phyloP scores from a whole-genome alignment of 192 early-diverging fungal species.

The Backusella circina region DNA sequence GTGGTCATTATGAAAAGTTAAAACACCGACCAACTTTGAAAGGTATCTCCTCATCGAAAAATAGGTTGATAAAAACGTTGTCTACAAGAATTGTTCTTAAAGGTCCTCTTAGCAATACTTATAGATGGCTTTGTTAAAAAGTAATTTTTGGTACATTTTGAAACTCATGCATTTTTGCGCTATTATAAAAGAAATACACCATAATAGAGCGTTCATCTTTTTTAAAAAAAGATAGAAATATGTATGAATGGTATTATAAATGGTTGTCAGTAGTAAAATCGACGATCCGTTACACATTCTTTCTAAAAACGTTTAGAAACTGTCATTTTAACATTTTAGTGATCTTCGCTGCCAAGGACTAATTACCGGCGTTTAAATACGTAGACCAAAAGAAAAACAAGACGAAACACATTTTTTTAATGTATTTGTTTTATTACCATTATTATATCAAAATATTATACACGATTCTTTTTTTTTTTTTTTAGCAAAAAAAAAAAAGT shows the following conservation, averaged over 20 bases:
- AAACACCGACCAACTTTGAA: too few relatives aligned
- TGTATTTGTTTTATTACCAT: neutral
- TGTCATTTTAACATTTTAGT: neutral
- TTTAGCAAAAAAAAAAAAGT: neutral
- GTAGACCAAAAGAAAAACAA: neutral
- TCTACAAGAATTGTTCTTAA: too few relatives aligned
- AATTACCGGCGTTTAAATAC: neutral
- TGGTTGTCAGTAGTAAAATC: neutral
- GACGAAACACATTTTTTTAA: neutral
- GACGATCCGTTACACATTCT: neutral
- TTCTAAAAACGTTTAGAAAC: neutral
- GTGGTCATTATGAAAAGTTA: too few relatives aligned
- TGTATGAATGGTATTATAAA: neutral
- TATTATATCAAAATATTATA: conserved; percentile 4
- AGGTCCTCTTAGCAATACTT: too few relatives aligned
- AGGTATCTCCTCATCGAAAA: too few relatives aligned
- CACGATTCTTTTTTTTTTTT: neutral
- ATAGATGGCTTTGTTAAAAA: too few relatives aligned
- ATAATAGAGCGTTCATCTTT: neutral
- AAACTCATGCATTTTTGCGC: too few relatives aligned
- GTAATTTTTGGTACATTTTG: too few relatives aligned
- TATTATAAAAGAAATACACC: too few relatives aligned
- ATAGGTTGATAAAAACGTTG: too few relatives aligned
- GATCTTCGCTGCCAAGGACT: neutral
- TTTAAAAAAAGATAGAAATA: neutral